A percentile compares a stretch with the other conserved stretches of the same genome.
Conservation (phyloP, 345 rosid genomes). For the Aethionema arabicum region DNA sequence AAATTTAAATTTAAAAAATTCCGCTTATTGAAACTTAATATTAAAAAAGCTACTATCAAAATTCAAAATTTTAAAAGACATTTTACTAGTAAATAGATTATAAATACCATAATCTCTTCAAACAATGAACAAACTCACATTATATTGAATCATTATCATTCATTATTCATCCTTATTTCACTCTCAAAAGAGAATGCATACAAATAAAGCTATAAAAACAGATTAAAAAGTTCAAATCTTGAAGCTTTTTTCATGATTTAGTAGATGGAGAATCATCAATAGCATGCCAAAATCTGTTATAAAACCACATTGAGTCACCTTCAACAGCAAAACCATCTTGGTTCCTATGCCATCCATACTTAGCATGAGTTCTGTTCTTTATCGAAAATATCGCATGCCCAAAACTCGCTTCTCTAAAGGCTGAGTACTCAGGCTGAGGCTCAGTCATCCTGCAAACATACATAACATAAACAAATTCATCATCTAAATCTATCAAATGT, state of each 20-base stretch:
- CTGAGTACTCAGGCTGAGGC: slow-evolving; percentile 91
- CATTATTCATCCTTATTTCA: too few species aligned
- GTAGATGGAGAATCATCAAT: slow-evolving; percentile 48
- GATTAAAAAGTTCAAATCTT: too few species aligned
- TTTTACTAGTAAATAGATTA: too few species aligned
- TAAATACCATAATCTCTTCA: too few species aligned
- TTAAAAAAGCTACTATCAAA: too few species aligned
- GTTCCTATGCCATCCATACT: slow-evolving; percentile 80
- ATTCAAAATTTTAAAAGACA: too few species aligned
- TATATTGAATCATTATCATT: too few species aligned
- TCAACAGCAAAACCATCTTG: slow-evolving; percentile 79
- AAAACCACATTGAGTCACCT: slow-evolving; percentile 84
- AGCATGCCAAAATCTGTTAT: slow-evolving; percentile 66
- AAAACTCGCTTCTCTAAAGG: slow-evolving; percentile 87
- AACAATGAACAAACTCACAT: too few species aligned
- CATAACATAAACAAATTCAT: slow-evolving; percentile 4
- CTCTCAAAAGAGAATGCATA: too few species aligned
- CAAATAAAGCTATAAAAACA: too few species aligned
- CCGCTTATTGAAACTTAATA: too few species aligned
- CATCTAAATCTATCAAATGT: background rate
- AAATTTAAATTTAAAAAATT: too few species aligned
- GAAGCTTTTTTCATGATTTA: slow-evolving; percentile 3
- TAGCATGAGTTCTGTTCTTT: slow-evolving; percentile 82
- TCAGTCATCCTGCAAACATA: slow-evolving; percentile 63
- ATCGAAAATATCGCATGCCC: slow-evolving; percentile 83